Evolutionary conservation across 805 yeast genomes (phyloP), one percentile per base, ranked within the genome.

Genomic region (Hanseniaspora clermontiae): DNA sequence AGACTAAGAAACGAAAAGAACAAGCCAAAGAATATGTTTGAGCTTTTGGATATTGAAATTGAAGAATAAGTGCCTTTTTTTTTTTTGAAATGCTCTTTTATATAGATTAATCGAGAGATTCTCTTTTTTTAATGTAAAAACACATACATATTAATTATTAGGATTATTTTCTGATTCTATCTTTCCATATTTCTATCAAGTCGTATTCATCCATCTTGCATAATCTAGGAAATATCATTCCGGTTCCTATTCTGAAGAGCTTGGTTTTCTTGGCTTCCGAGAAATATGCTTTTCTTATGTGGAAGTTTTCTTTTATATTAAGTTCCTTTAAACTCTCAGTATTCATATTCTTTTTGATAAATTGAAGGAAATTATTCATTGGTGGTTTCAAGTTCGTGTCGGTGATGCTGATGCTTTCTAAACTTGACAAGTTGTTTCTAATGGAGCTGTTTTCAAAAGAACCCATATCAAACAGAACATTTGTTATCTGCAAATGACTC

Each of bases 121-220:
- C 10, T 43, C 17, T 43, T 43, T 29, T 29, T 2, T 58, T 59
- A 24, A 4, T 24, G 27, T 24, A 24, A 24, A 24, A 24, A 24
- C 27, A 24, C 27, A 24, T 24, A 24, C 27, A 24, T 24, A 77
- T 70, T 87, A 45, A 4, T 29, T 45, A 46, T 48, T 36, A 31
- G 34, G 14, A 8, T 15, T 34, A 8, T 38, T 24, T 14, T 48
- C 24, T 20, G 95, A 60, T 87, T 81, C 77, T 89, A 91, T 70
- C 82, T 83, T 59, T 84, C 86, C 65, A 91, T 72, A 58, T 95
- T 95, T 61, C 87, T 90, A 59, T 78, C 79, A 65, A 96, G 96
- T 78, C 89, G 81, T 76, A 91, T 96, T 71, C 95, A 81, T 67
- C 97, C 97, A 60, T 84, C 87, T 75, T 77, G 85, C 48, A 96